Base-by-base conservation (phyloP, 108 stramenopile species). In the Discostella pseudostelligera region DNA sequence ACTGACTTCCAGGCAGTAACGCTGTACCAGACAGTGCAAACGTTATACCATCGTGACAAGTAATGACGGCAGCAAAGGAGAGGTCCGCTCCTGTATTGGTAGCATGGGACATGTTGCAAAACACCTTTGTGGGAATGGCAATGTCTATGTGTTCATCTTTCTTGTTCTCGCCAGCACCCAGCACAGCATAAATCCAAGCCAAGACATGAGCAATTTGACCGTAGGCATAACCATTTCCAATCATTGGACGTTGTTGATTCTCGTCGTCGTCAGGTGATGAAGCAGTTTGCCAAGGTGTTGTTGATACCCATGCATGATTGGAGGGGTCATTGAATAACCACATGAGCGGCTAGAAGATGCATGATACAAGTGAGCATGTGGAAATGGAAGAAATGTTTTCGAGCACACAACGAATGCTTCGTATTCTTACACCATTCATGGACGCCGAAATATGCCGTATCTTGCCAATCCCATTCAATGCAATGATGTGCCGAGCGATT, bases 151-250 rank as follows among this genome's bases (percentile, higher is more conserved):
- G 46, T 22, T 61, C 58, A 47, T 49, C 59, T 5, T 40, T 47
- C 22, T 37, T 32, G 2, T 46, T 32, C 14, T 32, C 29, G 10
- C 60, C 69, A 20, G 43, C 53, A 28, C 74, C 74, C 17, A 86
- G 56, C 24, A 71, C 64, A 36, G 70, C 60, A 60, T 80, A 82
- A 56, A 84, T 65, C 81, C 87, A 90, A 12, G 84, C 86, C 37
- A 90, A 47, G 8, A 84, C 22, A 69, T 90, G 89, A 9, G 79
- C 80, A 12, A 76, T 46, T 54, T 90, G 89, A 11, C 86, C 89
- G 81, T 83, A 90, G 6, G 67, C 83, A 83, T 86, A 90, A 13
- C 89, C 89, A 67, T 90, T 90, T 1, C 89, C 89, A 28, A 21
- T 62, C 62, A 75, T 67, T 16, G 74, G 67, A 21, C 26, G 28